These are phyloP conservation scores for Metschnikowia continentalis DNA, from an alignment of 805 yeast genomes.

Conservation along the genomic window DNA sequence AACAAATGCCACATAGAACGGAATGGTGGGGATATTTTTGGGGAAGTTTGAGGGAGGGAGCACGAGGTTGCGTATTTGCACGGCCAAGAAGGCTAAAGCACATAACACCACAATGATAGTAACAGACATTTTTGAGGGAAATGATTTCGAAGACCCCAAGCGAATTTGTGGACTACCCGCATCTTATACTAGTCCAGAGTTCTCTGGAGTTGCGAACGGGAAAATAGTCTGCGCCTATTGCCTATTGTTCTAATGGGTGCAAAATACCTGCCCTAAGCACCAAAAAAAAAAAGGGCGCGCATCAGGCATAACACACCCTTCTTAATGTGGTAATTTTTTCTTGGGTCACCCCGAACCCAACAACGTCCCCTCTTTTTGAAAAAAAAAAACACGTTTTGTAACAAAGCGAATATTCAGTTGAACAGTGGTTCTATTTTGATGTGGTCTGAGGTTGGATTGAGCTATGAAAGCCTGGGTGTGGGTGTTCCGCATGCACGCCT, in stretches of 20 bases:
- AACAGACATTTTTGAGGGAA: neutral
- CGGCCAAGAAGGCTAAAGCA: neutral
- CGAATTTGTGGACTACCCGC: neutral
- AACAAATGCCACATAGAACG: constrained; percentile 53
- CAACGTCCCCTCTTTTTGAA: too few species aligned
- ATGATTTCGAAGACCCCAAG: too few species aligned
- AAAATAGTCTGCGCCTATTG: neutral
- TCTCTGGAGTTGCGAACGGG: neutral
- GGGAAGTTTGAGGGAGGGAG: constrained; percentile 53
- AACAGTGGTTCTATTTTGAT: too few species aligned
- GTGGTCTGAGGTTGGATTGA: too few species aligned
- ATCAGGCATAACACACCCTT: neutral
- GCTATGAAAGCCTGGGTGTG: too few species aligned
- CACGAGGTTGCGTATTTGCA: constrained; percentile 16
- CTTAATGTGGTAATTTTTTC: neutral
- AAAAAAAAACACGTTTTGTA: too few species aligned
- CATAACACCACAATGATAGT: neutral
- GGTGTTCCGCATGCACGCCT: too few species aligned
- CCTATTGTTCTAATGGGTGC: neutral
- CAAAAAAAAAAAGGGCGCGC: neutral
- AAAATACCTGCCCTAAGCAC: neutral
- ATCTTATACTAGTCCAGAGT: neutral
- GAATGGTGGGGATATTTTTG: constrained; percentile 53
- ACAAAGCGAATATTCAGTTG: too few species aligned
- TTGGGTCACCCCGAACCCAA: neutral